Conservation (phyloP, 192 early-diverging fungal species). For the Thamnidium elegans region DNA sequence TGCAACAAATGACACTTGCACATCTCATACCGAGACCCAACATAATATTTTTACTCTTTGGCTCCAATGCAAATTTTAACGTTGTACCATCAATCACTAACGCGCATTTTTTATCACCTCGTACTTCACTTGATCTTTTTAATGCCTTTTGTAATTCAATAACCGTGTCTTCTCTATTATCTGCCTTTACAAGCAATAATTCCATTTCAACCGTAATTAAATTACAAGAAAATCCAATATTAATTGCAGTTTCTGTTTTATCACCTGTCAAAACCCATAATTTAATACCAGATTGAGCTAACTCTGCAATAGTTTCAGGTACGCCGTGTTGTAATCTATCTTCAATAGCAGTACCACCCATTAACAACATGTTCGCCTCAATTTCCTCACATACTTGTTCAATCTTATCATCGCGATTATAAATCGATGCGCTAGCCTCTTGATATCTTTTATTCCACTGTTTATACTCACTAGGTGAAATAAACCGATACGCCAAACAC, state of each 20-base stretch:
- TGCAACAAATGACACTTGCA: constrained; percentile 89
- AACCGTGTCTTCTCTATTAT: constrained; percentile 53
- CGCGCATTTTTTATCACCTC: constrained; percentile 39
- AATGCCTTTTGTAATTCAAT: constrained; percentile 74
- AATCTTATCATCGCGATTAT: constrained; percentile 78
- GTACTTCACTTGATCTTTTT: constrained; percentile 36
- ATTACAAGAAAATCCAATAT: constrained; percentile 97
- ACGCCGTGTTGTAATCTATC: constrained; percentile 97
- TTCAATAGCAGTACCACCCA: constrained; percentile 97
- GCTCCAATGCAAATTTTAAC: constrained; percentile 73
- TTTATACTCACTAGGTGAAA: constrained; percentile 67
- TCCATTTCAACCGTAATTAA: constrained; percentile 82
- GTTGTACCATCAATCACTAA: constrained; percentile 94
- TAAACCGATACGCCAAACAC: constrained; percentile 76
- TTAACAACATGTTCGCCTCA: constrained; percentile 74
- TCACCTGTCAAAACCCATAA: constrained; percentile 98
- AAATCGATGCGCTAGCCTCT: constrained; percentile 67
- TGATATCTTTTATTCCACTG: constrained; percentile 70
- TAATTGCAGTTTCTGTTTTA: constrained; percentile 97
- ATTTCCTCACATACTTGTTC: constrained; percentile 77
- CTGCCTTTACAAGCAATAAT: constrained; percentile 72
- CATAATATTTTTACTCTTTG: constrained; percentile 52
- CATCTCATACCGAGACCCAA: constrained; percentile 77
- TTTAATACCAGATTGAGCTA: constrained; percentile 89
- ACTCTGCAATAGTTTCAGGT: constrained; percentile 84